Base-by-base conservation (phyloP, 495 filamentous ascomycete species). In the Aspergillus steynii region DNA sequence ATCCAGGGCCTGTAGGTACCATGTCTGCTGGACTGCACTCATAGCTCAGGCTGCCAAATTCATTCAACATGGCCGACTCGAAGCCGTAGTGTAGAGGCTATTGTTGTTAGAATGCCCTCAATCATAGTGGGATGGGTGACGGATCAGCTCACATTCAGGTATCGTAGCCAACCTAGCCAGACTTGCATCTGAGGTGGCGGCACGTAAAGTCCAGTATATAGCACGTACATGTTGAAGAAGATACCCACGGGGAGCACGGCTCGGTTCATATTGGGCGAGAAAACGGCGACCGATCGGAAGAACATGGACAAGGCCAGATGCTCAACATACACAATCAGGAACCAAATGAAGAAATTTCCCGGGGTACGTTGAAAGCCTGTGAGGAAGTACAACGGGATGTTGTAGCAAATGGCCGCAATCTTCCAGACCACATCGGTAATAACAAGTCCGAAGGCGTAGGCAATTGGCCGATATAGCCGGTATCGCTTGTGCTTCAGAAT, bases 281-380 rank as follows among this genome's bases (percentile, higher is more conserved):
- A 49, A 20, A 56, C 60, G 10, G 52, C 60, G n/a, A 57, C 42
- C 9, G 46, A 34, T 6, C 60, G 60, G 48, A 56, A 62, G 8
- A 56, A 42, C 28, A 62, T 45, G 49, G 45, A 51, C 49, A 55
- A 48, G 8, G 54, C 46, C 27, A 62, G 42, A 10, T 34, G 60
- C 5, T 28, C 46, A 20, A 59, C 37, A 31, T 59, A 59, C 8
- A 50, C 29, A 61, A 89, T 67, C 52, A 91, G 71, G 59, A 79
- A 82, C 66, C 88, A 91, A 10, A 76, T 86, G 73, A 91, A 90
- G 75, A 91, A 91, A 15, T 85, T 82, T 0, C 86, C 88, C 14
- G 85, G 82, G 46, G 82, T 79, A 26, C 80, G 76, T 14, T 81
- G 80, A 2, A 91, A 78, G 12, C 78, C 80, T 9, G 78, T 82